Base-by-base conservation (phyloP, 2,329 filamentous ascomycete species). In the Macroventuria anomochaeta region DNA sequence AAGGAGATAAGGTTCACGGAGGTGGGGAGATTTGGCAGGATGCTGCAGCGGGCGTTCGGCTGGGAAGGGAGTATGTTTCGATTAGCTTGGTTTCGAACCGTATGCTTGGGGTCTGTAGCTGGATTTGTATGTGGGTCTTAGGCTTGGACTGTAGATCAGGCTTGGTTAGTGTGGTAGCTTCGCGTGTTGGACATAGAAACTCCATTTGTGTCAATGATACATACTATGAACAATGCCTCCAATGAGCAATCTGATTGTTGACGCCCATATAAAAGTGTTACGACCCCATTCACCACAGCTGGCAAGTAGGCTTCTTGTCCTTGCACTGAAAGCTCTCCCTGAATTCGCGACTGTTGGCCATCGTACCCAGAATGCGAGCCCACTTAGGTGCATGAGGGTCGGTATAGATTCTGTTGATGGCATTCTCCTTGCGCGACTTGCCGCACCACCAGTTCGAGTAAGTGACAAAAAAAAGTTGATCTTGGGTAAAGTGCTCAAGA, bases 391-490 rank as follows among this genome's bases (percentile, higher is more conserved):
- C 83, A 73, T 91, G 88, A 0, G 83, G 81, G 65, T 91, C 86
- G 0, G 79, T 82, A 64, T 85, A 85, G 42, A 89, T 82, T 1
- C 79, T 74, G 47, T 80, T 77, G 28, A 86, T 79, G 5, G 83
- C 82, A 5, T 80, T 77, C 61, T 85, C 85, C 55, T 83, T 81
- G 6, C 83, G 81, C 2, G 75, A 81, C 76, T 88, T 88, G 29
- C 83, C 81, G 68, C 88, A 91, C 86, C 86, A 90, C 74, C 80
- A 82, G 60, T 85, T 86, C 3, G 77, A 81, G 67, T 84, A 90
- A 2, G 81, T 81, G 25, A 90, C 78, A 64, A 89, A 90, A 75
- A 90, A 90, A 3, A 90, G 71, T 70, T 90, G 86, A 57, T 89
- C 86, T 55, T 87, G 84, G 0, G 82, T 83, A 57, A 89, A 89